Evolutionary conservation across 306 rosid species (phyloP).

Genomic region (Sophora flavescens): DNA sequence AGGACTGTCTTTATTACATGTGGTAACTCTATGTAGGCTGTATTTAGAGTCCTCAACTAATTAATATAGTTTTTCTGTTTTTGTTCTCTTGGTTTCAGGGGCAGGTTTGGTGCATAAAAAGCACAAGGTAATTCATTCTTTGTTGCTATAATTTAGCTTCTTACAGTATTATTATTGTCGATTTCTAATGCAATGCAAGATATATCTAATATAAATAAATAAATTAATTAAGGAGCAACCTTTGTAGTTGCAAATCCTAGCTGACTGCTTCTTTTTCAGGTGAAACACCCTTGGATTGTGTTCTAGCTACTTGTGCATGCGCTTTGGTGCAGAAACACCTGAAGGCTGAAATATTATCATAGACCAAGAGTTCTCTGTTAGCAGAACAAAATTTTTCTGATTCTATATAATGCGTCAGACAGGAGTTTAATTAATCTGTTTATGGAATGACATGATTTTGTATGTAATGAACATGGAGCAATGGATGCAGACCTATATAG

Average conservation of each 20-base stretch:
- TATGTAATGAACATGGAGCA: no score
- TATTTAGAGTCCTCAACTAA: slow-evolving; percentile 75
- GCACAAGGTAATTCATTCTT: slow-evolving; percentile 77
- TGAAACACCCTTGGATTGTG: slow-evolving; percentile 92
- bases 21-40: slow-evolving; percentile 83
- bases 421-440: slow-evolving; percentile 40
- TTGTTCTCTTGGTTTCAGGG: slow-evolving; percentile 90
- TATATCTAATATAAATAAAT: no score
- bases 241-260: slow-evolving; percentile 19
- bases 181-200: slow-evolving; percentile 24
- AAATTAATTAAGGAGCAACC: no score
- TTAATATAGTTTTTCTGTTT: slow-evolving; percentile 66
- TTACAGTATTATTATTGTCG: neutral
- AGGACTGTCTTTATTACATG: slow-evolving; percentile 88
- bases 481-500: no score
- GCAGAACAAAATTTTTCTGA: slow-evolving; percentile 27
- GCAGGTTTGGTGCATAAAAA: slow-evolving; percentile 85
- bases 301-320: slow-evolving; percentile 59
- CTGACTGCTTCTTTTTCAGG: slow-evolving; percentile 58
- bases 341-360: slow-evolving; percentile 37
- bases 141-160: slow-evolving; percentile 37
- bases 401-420: slow-evolving; percentile 27
- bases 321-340: neutral
- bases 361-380: slow-evolving; percentile 27
- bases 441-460: slow-evolving; percentile 11